Conservation (phyloP, 2,329 filamentous ascomycete genomes). For the Exophiala spinifera region DNA sequence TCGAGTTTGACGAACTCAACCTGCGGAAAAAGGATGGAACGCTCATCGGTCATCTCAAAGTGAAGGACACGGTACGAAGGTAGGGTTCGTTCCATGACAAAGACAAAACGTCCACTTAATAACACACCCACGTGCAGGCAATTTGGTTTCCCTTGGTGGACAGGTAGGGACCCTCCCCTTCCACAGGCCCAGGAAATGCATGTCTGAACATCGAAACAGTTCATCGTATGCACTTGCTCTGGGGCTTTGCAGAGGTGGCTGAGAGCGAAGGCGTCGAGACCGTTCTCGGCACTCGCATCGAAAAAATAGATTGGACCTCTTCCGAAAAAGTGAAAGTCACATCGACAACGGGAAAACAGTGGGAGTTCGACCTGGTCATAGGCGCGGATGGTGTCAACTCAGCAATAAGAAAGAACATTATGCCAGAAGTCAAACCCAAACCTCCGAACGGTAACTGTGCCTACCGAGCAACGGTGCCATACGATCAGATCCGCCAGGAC, state of each 20-base stretch:
- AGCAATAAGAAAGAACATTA: conserved; percentile 38
- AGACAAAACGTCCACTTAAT: no score
- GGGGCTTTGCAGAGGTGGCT: conserved; percentile 42
- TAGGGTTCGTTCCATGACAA: neutral
- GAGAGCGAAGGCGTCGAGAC: conserved; percentile 39
- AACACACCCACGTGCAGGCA: no score
- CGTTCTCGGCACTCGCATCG: conserved; percentile 38
- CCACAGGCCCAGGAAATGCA: conserved; percentile 39
- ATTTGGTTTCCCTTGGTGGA: conserved; percentile 25
- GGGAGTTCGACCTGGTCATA: conserved; percentile 39
- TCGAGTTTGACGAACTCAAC: conserved; percentile 40
- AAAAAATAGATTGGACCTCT: conserved; percentile 31
- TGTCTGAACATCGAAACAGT: conserved; percentile 37
- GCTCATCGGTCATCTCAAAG: conserved; percentile 38
- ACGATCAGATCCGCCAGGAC: conserved; percentile 42
- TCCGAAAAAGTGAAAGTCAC: conserved; percentile 12
- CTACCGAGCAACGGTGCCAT: conserved; percentile 46
- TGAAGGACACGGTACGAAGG: conserved; percentile 22
- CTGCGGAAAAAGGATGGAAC: conserved; percentile 38
- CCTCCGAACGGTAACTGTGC: conserved; percentile 44
- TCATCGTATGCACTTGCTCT: conserved; percentile 48
- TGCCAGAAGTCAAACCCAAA: conserved; percentile 41
- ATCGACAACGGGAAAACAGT: conserved; percentile 27
- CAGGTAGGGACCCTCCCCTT: conserved; percentile 42
- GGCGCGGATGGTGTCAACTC: conserved; percentile 45